Evolutionary conservation across 2,329 filamentous ascomycete genomes (phyloP), one percentile per base, ranked within the genome.

Genomic region (Claviceps purpurea): DNA sequence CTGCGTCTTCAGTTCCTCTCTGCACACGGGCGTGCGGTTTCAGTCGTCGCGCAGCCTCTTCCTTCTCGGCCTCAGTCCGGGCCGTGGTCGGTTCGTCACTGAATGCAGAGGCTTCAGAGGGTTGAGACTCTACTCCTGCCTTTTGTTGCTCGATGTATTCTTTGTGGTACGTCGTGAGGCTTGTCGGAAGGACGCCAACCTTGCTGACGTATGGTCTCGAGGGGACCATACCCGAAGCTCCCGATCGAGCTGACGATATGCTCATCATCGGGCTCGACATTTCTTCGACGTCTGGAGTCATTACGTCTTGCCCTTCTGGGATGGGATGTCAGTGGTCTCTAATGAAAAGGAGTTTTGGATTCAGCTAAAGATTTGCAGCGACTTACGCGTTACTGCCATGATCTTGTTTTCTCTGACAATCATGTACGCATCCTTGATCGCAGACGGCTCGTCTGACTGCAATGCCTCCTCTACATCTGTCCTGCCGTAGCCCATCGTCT

Each of bases 401-500:
- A 97, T 79, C 67, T 96, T 93, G 65, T 97, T 97, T 69, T 98
- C 93, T 50, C 91, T 82, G 26, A 98, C 89, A 66, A 98, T 98
- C 70, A 96, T 84, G 71, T 97, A 98, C 1, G 93, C 93, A 69
- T 98, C 93, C 71, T 98, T 98, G 74, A 98, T 96, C 11, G 93
- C 90, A 54, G 90, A 97, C 13, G 93, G 93, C 66, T 98, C 93
- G 50, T 93, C 83, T 52, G 89, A 89, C 62, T 86, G 85, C 56
- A 98, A 73, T 22, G 93, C 91, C 68, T 97, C 93, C 64, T 96
- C 87, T 50, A 98, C 91, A 72, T 98, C 93, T 56, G 85, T 85
- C 65, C 88, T 91, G 39, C 86, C 89, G 65, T 98, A 98, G 55
- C 93, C 93, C 90, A 98, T 97, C 1, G 89, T 96, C 71, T 91